Base-by-base conservation (phyloP, 306 rosid species). In the Gynostemma pentaphyllum region DNA sequence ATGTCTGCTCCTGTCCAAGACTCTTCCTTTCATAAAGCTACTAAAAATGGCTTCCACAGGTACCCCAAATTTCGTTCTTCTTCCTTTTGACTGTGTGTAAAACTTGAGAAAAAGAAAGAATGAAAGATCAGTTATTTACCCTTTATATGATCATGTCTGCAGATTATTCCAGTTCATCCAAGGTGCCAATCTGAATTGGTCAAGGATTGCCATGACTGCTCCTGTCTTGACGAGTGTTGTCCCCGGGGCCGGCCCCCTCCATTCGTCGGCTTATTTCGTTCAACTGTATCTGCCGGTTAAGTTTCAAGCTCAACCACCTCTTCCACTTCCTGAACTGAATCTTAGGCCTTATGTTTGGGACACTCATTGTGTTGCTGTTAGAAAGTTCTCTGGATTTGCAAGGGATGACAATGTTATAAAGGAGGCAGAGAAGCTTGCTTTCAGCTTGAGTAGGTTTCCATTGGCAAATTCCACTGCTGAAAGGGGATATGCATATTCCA, bases 141-240 rank as follows among this genome's bases (percentile, higher is more conserved):
- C 8, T 44, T 44, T 44, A 29, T 55, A n/a, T 55, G 45, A 42
- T 42, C 68, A 9, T 19, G 12, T 37, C 29, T 66, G 61, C 74
- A 89, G 91, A 73, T 70, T 91, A 72, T 91, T 87, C 82, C 92
- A 91, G 80, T 91, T 73, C 70, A 83, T 67, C 19, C 74, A 83
- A 82, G 96, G 96, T 8, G 96, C 96, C 52, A 87, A 91, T 72
- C 81, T 87, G 49, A 91, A 87, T 64, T 91, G 65, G 81, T 85
- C 97, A 10, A 71, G 89, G 47, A 77, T 91, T 18, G 76, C 87
- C 21, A 77, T 87, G 87, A 87, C 96, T 5, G 41, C 75, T 48
- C 96, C 92, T 0, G 72, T 85, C 12, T 53, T 91, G 62, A 85
- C 95, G n/a, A 80, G 79, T 76, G 75, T 76, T 59, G 86, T 83